These are phyloP conservation scores for Penicillium sp. DNA, from an alignment of 2,329 filamentous ascomycete species.

Conservation along the genomic window DNA sequence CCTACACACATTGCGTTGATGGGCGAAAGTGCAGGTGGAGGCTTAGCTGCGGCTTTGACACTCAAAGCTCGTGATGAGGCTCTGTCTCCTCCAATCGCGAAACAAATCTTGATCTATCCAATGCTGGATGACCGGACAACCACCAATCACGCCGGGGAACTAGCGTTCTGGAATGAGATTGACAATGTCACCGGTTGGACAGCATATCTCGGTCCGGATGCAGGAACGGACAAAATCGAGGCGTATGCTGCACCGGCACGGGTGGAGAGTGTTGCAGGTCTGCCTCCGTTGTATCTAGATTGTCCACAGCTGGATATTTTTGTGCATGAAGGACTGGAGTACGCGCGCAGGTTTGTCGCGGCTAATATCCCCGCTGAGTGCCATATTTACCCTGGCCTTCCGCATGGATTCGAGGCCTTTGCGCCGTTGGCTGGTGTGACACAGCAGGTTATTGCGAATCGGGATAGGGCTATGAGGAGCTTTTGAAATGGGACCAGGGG, in stretches of 20 bases:
- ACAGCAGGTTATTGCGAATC: constrained; percentile 24
- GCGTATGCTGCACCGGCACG: constrained; percentile 32
- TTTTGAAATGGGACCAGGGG: constrained; percentile 12
- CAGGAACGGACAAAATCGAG: constrained; percentile 39
- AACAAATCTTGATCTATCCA: constrained; percentile 49
- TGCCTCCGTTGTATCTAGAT: not conserved
- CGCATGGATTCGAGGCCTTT: constrained; percentile 49
- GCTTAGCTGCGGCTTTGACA: not conserved
- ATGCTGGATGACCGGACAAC: constrained; percentile 51
- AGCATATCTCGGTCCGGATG: constrained; percentile 29
- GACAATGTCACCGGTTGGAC: constrained; percentile 33
- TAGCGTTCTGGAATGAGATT: constrained; percentile 26
- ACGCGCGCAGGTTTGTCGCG: not conserved
- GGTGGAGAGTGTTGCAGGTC: not conserved
- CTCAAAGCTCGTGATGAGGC: constrained; percentile 21
- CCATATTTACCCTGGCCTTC: constrained; percentile 34
- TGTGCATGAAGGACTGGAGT: not conserved
- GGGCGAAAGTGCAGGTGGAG: constrained; percentile 60
- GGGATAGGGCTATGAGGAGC: constrained; percentile 21
- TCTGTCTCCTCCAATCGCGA: constrained; percentile 42
- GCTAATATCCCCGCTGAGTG: not conserved
- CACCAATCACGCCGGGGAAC: constrained; percentile 14
- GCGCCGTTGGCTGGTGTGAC: constrained; percentile 18
- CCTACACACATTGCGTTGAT: constrained; percentile 59
- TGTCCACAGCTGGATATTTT: not conserved